Evolutionary conservation across 179 eudicot species (phyloP), one percentile per base, ranked within the genome.

Genomic region (Dionaea muscipula): DNA sequence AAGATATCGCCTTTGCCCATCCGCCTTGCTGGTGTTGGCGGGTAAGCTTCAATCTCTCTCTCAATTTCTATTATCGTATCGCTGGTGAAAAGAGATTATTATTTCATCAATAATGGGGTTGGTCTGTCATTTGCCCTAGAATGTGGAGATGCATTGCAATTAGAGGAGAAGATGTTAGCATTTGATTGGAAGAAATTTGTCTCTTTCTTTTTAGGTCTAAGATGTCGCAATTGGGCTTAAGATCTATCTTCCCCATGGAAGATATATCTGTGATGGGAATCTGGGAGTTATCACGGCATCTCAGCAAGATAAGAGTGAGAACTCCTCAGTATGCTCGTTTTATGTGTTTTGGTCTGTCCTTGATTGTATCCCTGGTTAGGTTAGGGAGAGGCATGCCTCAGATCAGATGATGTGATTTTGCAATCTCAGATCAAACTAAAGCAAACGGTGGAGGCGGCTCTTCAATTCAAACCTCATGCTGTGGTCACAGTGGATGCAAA

Each of bases 221-320:
- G 83, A 86, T 83, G 97, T 61, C 78, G 37, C 72, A 70, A 51
- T 83, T 80, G 57, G 94, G 95, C 43, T 72, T 90, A 44, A 65
- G 59, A 51, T 77, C 95, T 55, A 51, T 83, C 44, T 90, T 83
- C 51, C 94, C 90, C 21, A 86, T 90, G 67, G 94, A 90, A 53
- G 97, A 90, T 72, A 80, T 90, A 55, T 68, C 97, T 21, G 90
- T 90, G 9, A 90, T 90, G 97, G 97, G 95, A 39, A 78, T 86
- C 35, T 83, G 84, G 97, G 97, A 90, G 72, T 58, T 90, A 62
- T 58, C 86, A 70, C 95, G 94, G 1, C 90, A 90, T 79, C 80
- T 91, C 49, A 61, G 69, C 38, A 81, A 62, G 60, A 76, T 91
- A 47, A 74, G 91, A 71, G 98, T 91, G 72, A 60, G 95, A 61